phyloP scores from a whole-genome alignment of 2,329 filamentous ascomycete species.

The Aspergillus bombycis region DNA sequence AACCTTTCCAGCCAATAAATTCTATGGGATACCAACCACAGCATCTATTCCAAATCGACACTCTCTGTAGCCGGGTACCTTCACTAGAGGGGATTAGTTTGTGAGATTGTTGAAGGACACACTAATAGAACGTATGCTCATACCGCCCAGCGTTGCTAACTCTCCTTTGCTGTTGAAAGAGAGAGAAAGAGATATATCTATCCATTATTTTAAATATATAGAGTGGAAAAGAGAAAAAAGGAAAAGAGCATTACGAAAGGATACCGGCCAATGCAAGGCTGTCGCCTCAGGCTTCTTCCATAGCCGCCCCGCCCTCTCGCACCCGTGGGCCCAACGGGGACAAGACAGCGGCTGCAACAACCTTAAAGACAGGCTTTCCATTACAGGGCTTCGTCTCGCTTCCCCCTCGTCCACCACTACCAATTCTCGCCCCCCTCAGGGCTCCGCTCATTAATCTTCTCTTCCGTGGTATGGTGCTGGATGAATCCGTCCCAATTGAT shows the following conservation, averaged over 20 bases:
- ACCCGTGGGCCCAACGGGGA: slow-evolving; percentile 30
- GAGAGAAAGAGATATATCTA: neutral
- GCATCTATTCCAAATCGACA: neutral
- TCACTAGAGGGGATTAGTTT: neutral
- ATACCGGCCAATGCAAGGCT: neutral
- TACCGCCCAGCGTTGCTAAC: neutral
- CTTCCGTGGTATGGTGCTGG: slow-evolving; percentile 7
- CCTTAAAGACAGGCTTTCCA: slow-evolving; percentile 22
- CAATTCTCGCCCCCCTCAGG: slow-evolving; percentile 3
- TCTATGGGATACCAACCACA: neutral
- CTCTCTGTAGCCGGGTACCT: neutral
- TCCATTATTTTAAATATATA: too few relatives aligned
- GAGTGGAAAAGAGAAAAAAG: neutral
- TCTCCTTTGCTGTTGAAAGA: neutral
- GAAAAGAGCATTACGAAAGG: neutral
- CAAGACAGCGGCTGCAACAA: slow-evolving; percentile 30
- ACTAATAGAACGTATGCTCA: neutral
- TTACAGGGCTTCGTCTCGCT: slow-evolving; percentile 4
- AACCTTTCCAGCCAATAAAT: slow-evolving; percentile 4
- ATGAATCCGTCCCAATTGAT: slow-evolving; percentile 13
- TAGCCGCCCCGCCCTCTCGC: slow-evolving; percentile 25
- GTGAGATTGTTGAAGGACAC: neutral
- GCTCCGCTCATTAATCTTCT: slow-evolving; percentile 11
- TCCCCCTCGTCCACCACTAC: slow-evolving; percentile 3
- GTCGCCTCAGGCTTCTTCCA: slow-evolving; percentile 9